phyloP scores from a whole-genome alignment of 805 yeast species.

The Dipodascus geniculatus region DNA sequence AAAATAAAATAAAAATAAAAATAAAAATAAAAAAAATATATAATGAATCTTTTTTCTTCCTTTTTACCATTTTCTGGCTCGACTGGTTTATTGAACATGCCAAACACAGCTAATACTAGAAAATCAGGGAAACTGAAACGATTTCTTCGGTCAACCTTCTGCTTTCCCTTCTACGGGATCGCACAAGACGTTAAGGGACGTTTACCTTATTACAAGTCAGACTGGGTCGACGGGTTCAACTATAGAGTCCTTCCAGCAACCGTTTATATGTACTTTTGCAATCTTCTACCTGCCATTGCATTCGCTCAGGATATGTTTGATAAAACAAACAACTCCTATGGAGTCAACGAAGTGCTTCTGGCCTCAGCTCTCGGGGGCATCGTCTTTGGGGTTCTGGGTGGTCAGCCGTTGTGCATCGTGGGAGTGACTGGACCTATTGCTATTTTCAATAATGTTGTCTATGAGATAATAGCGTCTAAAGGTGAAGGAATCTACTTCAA shows the following conservation, averaged over 20 bases:
- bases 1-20: not conserved
- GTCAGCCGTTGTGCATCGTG: slow-evolving; percentile 89
- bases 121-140: not conserved
- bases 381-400: slow-evolving; percentile 73
- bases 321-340: slow-evolving; percentile 74
- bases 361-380: slow-evolving; percentile 83
- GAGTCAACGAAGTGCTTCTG: slow-evolving; percentile 80
- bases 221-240: slow-evolving; percentile 72
- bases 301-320: slow-evolving; percentile 97
- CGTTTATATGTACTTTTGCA: slow-evolving; percentile 76
- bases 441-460: slow-evolving; percentile 85
- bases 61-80: not conserved
- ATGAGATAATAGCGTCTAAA: slow-evolving; percentile 48
- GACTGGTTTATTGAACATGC: not conserved
- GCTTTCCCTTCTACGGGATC: slow-evolving; percentile 38
- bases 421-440: slow-evolving; percentile 96
- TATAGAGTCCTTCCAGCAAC: slow-evolving; percentile 84
- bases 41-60: not conserved
- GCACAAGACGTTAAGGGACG: slow-evolving; percentile 38
- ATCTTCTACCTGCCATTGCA: slow-evolving; percentile 83
- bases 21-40: not conserved
- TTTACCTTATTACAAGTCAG: slow-evolving; percentile 60
- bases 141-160: slow-evolving; percentile 6
- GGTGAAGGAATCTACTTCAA: slow-evolving; percentile 48
- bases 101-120: not conserved